phyloP scores from a whole-genome alignment of 139 green algal genomes.

The Chlorella sp. region DNA sequence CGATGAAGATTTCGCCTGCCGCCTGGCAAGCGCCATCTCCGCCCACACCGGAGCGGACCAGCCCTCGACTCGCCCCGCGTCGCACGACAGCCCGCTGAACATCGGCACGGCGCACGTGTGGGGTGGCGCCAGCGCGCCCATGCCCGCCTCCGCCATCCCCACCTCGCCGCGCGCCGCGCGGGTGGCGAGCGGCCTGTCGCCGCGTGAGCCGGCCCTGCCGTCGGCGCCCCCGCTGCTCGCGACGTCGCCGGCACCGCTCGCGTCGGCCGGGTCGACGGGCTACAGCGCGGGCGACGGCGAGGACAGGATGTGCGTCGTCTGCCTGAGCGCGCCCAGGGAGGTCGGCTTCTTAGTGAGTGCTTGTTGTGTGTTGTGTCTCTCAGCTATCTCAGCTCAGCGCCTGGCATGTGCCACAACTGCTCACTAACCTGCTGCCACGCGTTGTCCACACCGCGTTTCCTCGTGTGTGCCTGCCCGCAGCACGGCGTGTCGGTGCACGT shows the following conservation, averaged over 20 bases:
- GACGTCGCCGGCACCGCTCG: background rate
- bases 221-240: background rate
- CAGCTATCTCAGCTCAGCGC: background rate
- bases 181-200: too few relatives aligned
- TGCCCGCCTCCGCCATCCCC: background rate
- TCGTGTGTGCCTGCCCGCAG: background rate
- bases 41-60: background rate
- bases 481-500: constrained; percentile 1
- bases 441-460: background rate
- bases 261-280: background rate
- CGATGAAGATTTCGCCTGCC: background rate
- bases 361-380: background rate
- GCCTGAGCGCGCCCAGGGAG: background rate
- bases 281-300: background rate
- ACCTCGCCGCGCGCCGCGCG: background rate
- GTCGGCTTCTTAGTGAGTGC: background rate
- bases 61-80: background rate
- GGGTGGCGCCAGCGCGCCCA: background rate
- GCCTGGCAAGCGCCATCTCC: background rate
- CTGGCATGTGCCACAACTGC: background rate
- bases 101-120: too few relatives aligned
- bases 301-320: constrained; percentile 1
- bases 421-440: background rate
- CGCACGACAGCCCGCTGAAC: background rate
- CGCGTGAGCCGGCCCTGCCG: too few relatives aligned